Evolutionary conservation across 2,329 filamentous ascomycete genomes (phyloP).

Genomic region (Helminthosporium solani): DNA sequence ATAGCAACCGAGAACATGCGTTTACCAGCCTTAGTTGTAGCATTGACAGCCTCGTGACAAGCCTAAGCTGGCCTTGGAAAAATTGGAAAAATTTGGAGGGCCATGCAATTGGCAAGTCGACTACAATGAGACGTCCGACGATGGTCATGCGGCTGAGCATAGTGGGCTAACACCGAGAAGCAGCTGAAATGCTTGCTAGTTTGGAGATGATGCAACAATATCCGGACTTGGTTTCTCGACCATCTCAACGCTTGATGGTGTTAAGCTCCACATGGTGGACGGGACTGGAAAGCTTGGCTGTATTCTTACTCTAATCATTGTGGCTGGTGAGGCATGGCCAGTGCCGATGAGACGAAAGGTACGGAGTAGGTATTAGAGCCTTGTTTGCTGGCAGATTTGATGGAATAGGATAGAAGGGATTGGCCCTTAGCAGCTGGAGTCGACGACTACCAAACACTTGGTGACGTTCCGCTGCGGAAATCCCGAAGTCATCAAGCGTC

Average conservation of each 20-base stretch:
- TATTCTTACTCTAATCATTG: constrained; percentile 18
- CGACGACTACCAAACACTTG: too few relatives aligned
- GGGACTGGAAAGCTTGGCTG: constrained; percentile 26
- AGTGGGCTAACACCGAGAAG: constrained; percentile 1
- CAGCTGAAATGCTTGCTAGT: constrained; percentile 1
- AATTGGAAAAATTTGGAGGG: neutral
- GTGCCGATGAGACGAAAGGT: neutral
- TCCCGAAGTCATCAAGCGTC: neutral
- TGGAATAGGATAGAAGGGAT: too few relatives aligned
- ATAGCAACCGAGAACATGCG: constrained; percentile 16
- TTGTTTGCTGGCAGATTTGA: too few relatives aligned
- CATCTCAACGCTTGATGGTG: constrained; percentile 7
- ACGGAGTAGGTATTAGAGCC: neutral
- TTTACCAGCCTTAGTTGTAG: constrained; percentile 5
- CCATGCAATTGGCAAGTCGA: constrained; percentile 5
- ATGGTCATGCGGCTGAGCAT: neutral
- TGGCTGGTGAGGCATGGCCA: constrained; percentile 20
- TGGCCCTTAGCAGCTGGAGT: too few relatives aligned
- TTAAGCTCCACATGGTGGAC: constrained; percentile 23
- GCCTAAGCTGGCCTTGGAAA: constrained; percentile 8
- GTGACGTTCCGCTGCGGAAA: too few relatives aligned
- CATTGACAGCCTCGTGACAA: constrained; percentile 12
- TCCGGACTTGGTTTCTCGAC: neutral
- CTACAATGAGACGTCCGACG: constrained; percentile 7
- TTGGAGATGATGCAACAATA: neutral